These are phyloP conservation scores for Claviceps africana DNA, from an alignment of 2,329 filamentous ascomycete species.

Conservation along the genomic window DNA sequence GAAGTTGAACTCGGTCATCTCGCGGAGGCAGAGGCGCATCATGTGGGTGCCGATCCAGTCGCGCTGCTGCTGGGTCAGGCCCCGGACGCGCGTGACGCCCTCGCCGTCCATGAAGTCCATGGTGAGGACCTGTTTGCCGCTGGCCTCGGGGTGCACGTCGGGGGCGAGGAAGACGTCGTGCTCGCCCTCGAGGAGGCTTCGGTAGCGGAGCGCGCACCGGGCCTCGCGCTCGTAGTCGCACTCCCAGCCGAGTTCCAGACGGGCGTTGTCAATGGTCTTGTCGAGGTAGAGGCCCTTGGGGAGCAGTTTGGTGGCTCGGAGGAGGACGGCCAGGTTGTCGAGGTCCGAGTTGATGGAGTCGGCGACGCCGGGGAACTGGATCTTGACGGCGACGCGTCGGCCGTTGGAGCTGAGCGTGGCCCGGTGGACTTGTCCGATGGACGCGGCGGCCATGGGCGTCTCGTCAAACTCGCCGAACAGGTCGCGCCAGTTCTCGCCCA, in stretches of 20 bases:
- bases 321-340: slow-evolving; percentile 79
- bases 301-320: slow-evolving; percentile 79
- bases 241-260: slow-evolving; percentile 87
- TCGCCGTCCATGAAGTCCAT: slow-evolving; percentile 84
- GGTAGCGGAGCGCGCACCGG: slow-evolving; percentile 63
- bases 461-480: slow-evolving; percentile 79
- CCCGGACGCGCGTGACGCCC: slow-evolving; percentile 67
- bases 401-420: slow-evolving; percentile 65
- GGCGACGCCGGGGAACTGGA: slow-evolving; percentile 93
- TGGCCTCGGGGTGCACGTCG: slow-evolving; percentile 61
- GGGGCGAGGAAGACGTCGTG: slow-evolving; percentile 66
- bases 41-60: slow-evolving; percentile 97
- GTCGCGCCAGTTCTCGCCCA: slow-evolving; percentile 73
- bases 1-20: slow-evolving; percentile 88
- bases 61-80: slow-evolving; percentile 66
- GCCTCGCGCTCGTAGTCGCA: slow-evolving; percentile 91
- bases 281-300: slow-evolving; percentile 88
- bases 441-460: slow-evolving; percentile 83
- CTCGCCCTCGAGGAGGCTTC: slow-evolving; percentile 53
- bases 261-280: slow-evolving; percentile 92
- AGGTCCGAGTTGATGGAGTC: slow-evolving; percentile 94
- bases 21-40: slow-evolving; percentile 76
- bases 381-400: slow-evolving; percentile 76
- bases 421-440: slow-evolving; percentile 90
- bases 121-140: slow-evolving; percentile 74